Evolutionary conservation across 257 asterid genomes (phyloP), one percentile per base, ranked within the genome.

Genomic region (Rubia yunnanensis): DNA sequence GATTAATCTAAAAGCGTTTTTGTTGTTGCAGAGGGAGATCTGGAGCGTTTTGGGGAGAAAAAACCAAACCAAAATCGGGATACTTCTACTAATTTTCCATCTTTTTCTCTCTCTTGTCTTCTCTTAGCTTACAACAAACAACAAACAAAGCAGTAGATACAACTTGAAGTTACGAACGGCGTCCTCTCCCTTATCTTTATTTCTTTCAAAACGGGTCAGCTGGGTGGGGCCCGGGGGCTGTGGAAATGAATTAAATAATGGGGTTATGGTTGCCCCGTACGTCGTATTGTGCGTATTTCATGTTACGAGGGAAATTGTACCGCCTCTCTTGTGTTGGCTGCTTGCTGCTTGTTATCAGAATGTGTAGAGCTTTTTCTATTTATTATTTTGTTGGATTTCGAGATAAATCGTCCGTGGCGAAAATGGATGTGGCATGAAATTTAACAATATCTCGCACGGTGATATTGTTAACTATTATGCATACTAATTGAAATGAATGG

Each of bases 311-410:
- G 18, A 57, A 57, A 14, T 26, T 78, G 81, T 80, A 79, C 63
- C 73, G 46, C 9, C 80, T 79, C n/a, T 44, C 7, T 44, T 44
- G 74, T 63, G 78, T 88, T 88, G 92, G 91, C 86, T 67, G 89
- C 88, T 74, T 84, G 89, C 91, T 86, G 96, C 94, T 88, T 84
- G 91, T 79, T 82, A 76, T 70, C 60, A 80, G 89, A 82, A 81
- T 80, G 81, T 80, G 86, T 83, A 84, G 89, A 83, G 91, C 87
- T 77, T 41, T 44, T 44, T 44, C 0, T 7, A 1, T 36, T 36
- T 6, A n/a, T n/a, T 4, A 44, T 70, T 31, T 67, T 73, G 79
- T 88, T 55, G 87, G 67, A 72, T 78, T 83, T 82, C 95, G 88
- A 85, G 90, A 86, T 65, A 50, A 74, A 72, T 83, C 75, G 22